phyloP scores from a whole-genome alignment of 2,329 filamentous ascomycete species.

The Cordyceps cicadae region DNA sequence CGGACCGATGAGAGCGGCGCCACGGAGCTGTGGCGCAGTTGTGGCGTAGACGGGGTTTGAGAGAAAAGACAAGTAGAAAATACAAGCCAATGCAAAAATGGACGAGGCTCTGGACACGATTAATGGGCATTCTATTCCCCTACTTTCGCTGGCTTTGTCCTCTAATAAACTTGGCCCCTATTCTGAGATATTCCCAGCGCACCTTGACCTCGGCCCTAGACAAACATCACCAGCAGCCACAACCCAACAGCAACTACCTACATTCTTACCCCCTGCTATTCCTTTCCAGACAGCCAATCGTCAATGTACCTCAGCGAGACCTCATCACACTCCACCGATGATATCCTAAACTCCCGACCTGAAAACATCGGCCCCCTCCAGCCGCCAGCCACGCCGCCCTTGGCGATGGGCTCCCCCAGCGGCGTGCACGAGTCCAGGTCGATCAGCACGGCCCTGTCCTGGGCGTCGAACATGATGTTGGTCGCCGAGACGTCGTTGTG shows the following conservation, averaged over 20 bases:
- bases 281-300: background rate
- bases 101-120: too few species aligned
- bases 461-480: background rate
- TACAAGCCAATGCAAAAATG: too few species aligned
- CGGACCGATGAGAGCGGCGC: background rate
- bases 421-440: background rate
- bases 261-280: too few species aligned
- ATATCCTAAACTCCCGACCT: background rate
- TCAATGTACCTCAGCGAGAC: background rate
- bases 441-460: background rate
- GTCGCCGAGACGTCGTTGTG: background rate
- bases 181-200: too few species aligned
- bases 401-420: background rate
- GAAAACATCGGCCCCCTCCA: background rate
- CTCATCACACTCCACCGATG: background rate
- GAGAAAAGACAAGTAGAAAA: too few species aligned
- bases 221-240: too few species aligned
- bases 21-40: background rate
- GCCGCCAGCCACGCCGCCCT: background rate
- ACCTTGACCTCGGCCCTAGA: too few species aligned
- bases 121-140: too few species aligned
- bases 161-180: too few species aligned
- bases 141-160: too few species aligned
- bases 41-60: background rate
- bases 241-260: background rate